Base-by-base conservation (phyloP, 371 early-diverging fungal species). In the Phascolomyces articulosus region DNA sequence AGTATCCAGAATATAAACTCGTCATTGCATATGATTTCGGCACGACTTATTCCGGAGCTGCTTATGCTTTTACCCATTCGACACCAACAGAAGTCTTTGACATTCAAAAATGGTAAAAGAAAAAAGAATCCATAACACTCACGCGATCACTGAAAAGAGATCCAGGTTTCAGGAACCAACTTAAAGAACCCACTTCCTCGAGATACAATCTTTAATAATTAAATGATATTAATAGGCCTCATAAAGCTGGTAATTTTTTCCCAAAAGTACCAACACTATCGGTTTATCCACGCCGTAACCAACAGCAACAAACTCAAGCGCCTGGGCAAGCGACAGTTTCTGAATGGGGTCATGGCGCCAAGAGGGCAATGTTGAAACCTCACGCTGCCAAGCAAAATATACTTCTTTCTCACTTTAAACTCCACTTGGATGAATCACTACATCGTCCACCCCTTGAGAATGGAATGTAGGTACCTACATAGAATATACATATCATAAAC, bases 321-420 rank as follows among this genome's bases (percentile, higher is more conserved):
- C 44, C 18, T 31, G 9, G 80, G 79, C 4, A 23, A 63, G 23
- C 21, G 4, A 70, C 54, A 20, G 28, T 85, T 44, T 66, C 73
- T 2, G 79, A 79, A 11, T 85, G 85, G 87, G 85, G 87, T 18
- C 78, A 84, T 66, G 74, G 73, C 21, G 86, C 85, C 71, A 80
- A 78, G 69, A 66, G 72, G 40, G 63, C 75, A 40, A 79, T 83
- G 70, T 63, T 73, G 9, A 82, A 79, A 63, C 86, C 86, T 1
- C 77, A 75, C 27, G 66, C 73, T 53, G 78, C 70, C 74, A 82
- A 84, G 73, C 79, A 82, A 63, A 71, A 82, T 57, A 70, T 82
- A 31, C 66, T 80, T 23, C 64, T 86, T 13, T 69, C 81, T 47
- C 82, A 83, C 62, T 86, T 83, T 62, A 86, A 86, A 59, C 76